Conservation (phyloP, 768 basidiomycete genomes). For the Lactarius indigo region DNA sequence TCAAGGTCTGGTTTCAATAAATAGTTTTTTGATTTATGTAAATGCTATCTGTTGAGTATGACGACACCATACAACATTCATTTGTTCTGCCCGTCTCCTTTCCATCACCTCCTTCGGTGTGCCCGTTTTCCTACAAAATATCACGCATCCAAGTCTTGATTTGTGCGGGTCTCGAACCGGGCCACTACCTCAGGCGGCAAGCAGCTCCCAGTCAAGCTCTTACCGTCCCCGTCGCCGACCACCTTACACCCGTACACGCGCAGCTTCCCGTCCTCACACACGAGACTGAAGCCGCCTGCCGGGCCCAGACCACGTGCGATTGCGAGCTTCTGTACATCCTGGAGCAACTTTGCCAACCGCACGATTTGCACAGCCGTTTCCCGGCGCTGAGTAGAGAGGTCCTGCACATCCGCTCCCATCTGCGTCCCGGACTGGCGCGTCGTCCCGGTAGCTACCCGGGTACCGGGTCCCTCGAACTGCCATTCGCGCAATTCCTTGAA, state of each 20-base stretch:
- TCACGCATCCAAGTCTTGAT: background rate
- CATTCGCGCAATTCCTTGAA: conserved; percentile 51
- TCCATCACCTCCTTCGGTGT: background rate
- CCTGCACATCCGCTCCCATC: background rate
- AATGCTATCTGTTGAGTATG: background rate
- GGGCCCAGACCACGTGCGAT: conserved; percentile 14
- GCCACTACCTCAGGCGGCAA: conserved; percentile 9
- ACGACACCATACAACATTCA: background rate
- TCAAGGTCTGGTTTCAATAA: too few species aligned
- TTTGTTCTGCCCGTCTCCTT: background rate
- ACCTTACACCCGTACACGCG: conserved; percentile 2
- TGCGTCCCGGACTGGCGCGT: background rate
- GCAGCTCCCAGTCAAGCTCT: background rate
- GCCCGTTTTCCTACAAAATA: background rate
- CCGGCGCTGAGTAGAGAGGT: conserved; percentile 1
- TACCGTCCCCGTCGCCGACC: background rate
- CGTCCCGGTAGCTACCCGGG: background rate
- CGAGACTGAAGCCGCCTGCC: conserved; percentile 2
- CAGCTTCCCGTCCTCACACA: conserved; percentile 10
- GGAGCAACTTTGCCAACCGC: conserved; percentile 14
- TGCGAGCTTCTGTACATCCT: conserved; percentile 17
- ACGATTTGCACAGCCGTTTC: background rate
- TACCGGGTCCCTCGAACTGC: conserved; percentile 27
- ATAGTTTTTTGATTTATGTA: too few species aligned
- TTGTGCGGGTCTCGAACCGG: background rate